phyloP scores from a whole-genome alignment of 1,284 basidiomycete genomes.

The Rhodotorula sp. region DNA sequence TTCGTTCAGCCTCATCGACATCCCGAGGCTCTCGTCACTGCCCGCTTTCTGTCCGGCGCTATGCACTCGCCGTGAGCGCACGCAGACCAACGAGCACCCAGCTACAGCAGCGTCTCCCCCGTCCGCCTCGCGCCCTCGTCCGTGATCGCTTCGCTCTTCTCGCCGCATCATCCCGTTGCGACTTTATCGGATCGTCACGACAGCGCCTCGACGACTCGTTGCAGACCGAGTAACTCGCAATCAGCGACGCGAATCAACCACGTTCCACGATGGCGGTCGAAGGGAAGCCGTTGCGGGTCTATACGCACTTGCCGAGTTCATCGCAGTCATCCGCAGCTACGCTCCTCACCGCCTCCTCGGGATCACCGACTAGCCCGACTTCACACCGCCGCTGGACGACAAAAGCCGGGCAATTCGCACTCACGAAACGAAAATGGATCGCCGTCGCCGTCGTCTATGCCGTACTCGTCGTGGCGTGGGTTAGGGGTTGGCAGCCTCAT shows the following conservation, averaged over 20 bases:
- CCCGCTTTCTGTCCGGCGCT: too few relatives aligned
- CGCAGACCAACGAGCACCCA: too few relatives aligned
- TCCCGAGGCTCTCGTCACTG: too few relatives aligned
- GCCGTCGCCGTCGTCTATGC: constrained; percentile 1
- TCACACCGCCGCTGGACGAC: not conserved
- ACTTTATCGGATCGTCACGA: too few relatives aligned
- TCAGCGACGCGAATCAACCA: too few relatives aligned
- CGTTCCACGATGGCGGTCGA: not conserved
- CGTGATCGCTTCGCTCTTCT: too few relatives aligned
- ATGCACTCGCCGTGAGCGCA: too few relatives aligned
- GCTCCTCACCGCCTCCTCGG: not conserved
- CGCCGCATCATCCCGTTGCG: too few relatives aligned
- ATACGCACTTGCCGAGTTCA: not conserved
- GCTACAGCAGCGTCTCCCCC: too few relatives aligned
- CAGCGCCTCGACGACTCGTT: not conserved
- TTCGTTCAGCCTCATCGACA: too few relatives aligned
- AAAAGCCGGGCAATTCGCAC: not conserved
- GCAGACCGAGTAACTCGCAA: not conserved
- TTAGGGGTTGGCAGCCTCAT: not conserved
- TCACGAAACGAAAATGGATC: constrained; percentile 1
- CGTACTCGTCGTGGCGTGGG: not conserved
- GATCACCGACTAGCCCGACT: not conserved
- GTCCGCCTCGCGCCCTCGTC: too few relatives aligned
- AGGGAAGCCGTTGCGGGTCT: not conserved
- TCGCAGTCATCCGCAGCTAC: not conserved